Evolutionary conservation across 169 alveolate genomes (phyloP), one percentile per base, ranked within the genome.

Genomic region (Theileria sp.): DNA sequence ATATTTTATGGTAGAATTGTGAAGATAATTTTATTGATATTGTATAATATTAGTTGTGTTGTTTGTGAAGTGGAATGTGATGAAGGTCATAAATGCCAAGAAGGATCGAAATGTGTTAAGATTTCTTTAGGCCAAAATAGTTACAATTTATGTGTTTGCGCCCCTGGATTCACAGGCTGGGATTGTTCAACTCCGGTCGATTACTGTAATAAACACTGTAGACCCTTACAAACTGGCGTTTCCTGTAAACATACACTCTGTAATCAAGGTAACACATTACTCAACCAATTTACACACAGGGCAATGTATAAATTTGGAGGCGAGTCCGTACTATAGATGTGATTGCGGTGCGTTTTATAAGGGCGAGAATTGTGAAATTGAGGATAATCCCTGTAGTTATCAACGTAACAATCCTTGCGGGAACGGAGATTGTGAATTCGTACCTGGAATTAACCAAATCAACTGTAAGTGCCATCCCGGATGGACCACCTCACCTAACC

Each of bases 291-390:
- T 44, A 44, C 30, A 1, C 12, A 13, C 34, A 90, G 94, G 94
- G 15, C 67, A 70, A 15, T 90, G 94, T 64, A 49, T 80, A 61
- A 89, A 86, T 21, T 72, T 49, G 3, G 70, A 61, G 4, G 81
- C 58, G 34, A 62, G 69, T 71, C 94, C 94, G 15, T 91, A 70
- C 54, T 91, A 91, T 72, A 30, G 66, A 25, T 91, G 94, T 71
- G 88, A 91, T 32, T 91, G 94, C 75, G 94, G 94, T 12, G 90
- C 90, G 32, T 91, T 91, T 58, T 91, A 78, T 77, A 70, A 75
- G 12, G 94, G 94, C 26, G 61, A 77, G 19, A 91, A 91, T 73
- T 91, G 94, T 77, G 93, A 91, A 86, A 87, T 87, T 30, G 94
- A 91, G 51, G 80, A 91, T 64, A 91, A 91, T 21, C 94, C 94